Evolutionary conservation across 129 eudicot genomes (phyloP).

Genomic region (Oenanthe sinensis): DNA sequence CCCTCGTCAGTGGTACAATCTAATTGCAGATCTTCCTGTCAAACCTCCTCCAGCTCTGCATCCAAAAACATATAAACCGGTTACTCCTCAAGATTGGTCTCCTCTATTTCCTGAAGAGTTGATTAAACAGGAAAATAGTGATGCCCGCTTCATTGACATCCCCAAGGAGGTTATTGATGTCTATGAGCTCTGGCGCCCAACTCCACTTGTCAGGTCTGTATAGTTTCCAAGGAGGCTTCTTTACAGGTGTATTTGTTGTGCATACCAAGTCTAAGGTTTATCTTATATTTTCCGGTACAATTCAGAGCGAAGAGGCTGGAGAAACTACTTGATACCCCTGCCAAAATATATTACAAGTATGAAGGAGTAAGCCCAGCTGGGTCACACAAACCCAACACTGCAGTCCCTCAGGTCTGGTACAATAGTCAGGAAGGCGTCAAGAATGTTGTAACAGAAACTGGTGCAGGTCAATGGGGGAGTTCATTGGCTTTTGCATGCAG

Average conservation of each 20-base stretch:
- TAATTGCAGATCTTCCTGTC: constrained; percentile 74
- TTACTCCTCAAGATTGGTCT: constrained; percentile 69
- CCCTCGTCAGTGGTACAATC: constrained; percentile 81
- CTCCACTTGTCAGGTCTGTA: constrained; percentile 80
- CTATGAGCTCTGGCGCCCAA: constrained; percentile 89
- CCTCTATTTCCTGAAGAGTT: constrained; percentile 77
- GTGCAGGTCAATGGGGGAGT: constrained; percentile 99
- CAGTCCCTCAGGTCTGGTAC: constrained; percentile 96
- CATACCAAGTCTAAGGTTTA: not conserved
- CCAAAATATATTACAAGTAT: constrained; percentile 86
- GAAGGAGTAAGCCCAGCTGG: constrained; percentile 99
- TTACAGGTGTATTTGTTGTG: not conserved
- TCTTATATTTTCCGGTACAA: constrained; percentile 24
- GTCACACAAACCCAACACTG: constrained; percentile 89
- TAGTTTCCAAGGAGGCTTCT: not conserved
- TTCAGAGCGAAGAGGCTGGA: constrained; percentile 94
- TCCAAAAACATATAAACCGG: constrained; percentile 67
- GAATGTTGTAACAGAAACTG: constrained; percentile 89
- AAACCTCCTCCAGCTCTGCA: constrained; percentile 85
- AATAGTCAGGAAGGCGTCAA: constrained; percentile 81
- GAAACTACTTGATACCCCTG: constrained; percentile 87
- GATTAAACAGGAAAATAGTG: constrained; percentile 68
- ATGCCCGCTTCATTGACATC: constrained; percentile 50
- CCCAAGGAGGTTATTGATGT: constrained; percentile 84
- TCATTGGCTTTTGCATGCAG: constrained; percentile 89